phyloP scores from a whole-genome alignment of 1,139 yeast genomes.

The Meyerozyma smithsonii region DNA sequence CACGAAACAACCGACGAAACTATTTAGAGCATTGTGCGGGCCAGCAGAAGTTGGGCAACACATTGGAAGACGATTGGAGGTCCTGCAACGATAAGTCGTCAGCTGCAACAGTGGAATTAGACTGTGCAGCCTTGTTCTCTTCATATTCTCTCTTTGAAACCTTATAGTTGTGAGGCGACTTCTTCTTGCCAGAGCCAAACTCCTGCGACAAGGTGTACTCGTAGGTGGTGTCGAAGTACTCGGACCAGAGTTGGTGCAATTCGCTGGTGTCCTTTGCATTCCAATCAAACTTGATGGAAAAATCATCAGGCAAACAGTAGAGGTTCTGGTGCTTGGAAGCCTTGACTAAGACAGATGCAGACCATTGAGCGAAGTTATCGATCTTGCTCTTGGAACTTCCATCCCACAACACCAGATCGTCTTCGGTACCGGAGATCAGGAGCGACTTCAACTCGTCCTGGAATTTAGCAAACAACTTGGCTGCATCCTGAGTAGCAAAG shows the following conservation, averaged over 20 bases:
- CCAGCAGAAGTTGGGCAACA: slow-evolving; percentile 32
- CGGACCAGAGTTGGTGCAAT: slow-evolving; percentile 14
- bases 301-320: slow-evolving; percentile 28
- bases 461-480: slow-evolving; percentile 19
- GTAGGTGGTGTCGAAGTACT: slow-evolving; percentile 16
- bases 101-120: slow-evolving; percentile 4
- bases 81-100: slow-evolving; percentile 13
- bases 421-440: slow-evolving; percentile 3
- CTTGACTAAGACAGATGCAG: slow-evolving; percentile 21
- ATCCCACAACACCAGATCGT: slow-evolving; percentile 11
- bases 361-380: slow-evolving; percentile 24
- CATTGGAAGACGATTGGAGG: slow-evolving; percentile 13
- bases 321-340: slow-evolving; percentile 17
- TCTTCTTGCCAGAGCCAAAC: slow-evolving; percentile 9
- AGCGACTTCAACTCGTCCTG: slow-evolving; percentile 17
- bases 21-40: slow-evolving; percentile 2
- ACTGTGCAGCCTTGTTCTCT: slow-evolving; percentile 1
- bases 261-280: slow-evolving; percentile 11
- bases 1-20: neutral
- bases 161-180: slow-evolving; percentile 6
- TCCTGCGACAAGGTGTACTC: slow-evolving; percentile 13
- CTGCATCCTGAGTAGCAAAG: slow-evolving; percentile 19
- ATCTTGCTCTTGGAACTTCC: slow-evolving; percentile 16
- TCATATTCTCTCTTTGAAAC: slow-evolving; percentile 8
- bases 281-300: slow-evolving; percentile 21